phyloP scores from a whole-genome alignment of 208 protist species.

The Trypanosoma grayi region DNA sequence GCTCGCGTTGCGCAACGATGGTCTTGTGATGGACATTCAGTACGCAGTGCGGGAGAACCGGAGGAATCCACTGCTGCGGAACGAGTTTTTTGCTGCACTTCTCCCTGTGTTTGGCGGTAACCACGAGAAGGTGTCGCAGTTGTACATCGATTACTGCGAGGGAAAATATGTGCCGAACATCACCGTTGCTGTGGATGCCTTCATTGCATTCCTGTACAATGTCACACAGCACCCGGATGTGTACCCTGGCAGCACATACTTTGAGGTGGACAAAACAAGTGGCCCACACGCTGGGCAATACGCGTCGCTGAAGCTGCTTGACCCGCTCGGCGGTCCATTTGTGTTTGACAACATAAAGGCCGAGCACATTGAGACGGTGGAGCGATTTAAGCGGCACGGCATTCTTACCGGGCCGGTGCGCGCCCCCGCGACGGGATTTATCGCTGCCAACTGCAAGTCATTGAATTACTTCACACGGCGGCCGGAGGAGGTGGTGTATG shows the following conservation, averaged over 20 bases:
- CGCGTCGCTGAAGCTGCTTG: conserved; percentile 65
- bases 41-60: conserved; percentile 75
- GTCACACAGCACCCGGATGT: conserved; percentile 33
- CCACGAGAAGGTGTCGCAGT: conserved; percentile 38
- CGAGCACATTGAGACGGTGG: conserved; percentile 64
- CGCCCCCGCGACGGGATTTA: conserved; percentile 59
- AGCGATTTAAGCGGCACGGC: conserved; percentile 64
- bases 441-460: conserved; percentile 59
- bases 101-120: conserved; percentile 67
- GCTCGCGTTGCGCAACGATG: conserved; percentile 66
- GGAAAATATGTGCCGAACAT: conserved; percentile 87
- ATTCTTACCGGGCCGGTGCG: conserved; percentile 62
- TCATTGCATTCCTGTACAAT: conserved; percentile 64
- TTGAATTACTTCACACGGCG: conserved; percentile 60
- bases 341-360: conserved; percentile 72
- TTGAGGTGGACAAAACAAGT: conserved; percentile 24
- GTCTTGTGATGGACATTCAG: conserved; percentile 70
- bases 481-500: conserved; percentile 59
- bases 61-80: conserved; percentile 49
- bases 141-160: conserved; percentile 67
- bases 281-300: conserved; percentile 36
- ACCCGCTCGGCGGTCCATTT: conserved; percentile 65
- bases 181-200: conserved; percentile 72
- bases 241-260: conserved; percentile 18
- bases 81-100: conserved; percentile 80